A percentile compares a stretch with the other conserved stretches of the same genome.
Evolutionary conservation across 306 rosid species (phyloP).

Genomic region (Abrus precatorius): DNA sequence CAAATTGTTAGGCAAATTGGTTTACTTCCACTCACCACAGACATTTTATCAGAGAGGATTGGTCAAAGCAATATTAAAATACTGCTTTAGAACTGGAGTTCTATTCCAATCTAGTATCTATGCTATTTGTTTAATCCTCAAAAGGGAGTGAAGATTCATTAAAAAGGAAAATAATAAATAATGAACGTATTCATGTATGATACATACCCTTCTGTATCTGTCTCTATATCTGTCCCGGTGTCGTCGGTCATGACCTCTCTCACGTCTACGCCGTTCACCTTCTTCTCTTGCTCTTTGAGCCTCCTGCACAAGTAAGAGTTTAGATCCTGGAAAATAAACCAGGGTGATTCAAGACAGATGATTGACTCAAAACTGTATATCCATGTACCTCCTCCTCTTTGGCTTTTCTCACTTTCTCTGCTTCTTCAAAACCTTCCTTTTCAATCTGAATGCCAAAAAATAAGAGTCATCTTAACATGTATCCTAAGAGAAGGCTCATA

Average conservation of each 20-base stretch:
- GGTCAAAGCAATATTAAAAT: background rate
- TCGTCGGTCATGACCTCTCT: conserved; percentile 80
- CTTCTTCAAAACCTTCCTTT: conserved; percentile 89
- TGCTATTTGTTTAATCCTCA: conserved; percentile 25
- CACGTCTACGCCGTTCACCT: conserved; percentile 88
- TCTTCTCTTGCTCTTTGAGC: conserved; percentile 97
- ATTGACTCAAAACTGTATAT: conserved; percentile 11
- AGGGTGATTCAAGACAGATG: conserved; percentile 1
- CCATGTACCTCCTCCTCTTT: conserved; percentile 83
- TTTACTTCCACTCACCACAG: background rate
- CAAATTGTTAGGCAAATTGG: conserved; percentile 11
- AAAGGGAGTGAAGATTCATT: conserved; percentile 25
- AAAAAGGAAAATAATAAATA: background rate
- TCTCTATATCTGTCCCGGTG: conserved; percentile 76
- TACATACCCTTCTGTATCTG: conserved; percentile 74
- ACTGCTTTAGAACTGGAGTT: background rate
- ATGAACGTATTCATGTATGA: conserved; percentile 18
- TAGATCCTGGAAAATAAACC: conserved; percentile 29
- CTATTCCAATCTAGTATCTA: background rate
- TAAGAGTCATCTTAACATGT: conserved; percentile 40
- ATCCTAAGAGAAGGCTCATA: conserved; percentile 19
- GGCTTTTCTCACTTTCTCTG: conserved; percentile 83
- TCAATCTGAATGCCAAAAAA: conserved; percentile 64
- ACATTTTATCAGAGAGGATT: conserved; percentile 27
- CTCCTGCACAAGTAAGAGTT: conserved; percentile 70